Base-by-base conservation (phyloP, 495 filamentous ascomycete genomes). In the Lepraria neglecta region DNA sequence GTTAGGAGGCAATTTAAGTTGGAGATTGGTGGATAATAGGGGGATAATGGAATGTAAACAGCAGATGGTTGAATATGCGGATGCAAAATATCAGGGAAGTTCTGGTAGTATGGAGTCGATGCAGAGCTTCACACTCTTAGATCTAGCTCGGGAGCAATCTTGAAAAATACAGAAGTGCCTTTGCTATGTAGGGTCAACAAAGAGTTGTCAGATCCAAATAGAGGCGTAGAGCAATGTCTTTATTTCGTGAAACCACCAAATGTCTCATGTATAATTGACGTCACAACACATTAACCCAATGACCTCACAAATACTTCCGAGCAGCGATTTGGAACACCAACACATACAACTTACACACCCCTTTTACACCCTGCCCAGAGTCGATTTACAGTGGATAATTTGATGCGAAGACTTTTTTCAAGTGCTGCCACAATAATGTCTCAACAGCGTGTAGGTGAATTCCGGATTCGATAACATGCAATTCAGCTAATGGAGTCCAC, bases 371-470 rank as follows among this genome's bases (percentile, higher is more conserved):
- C 15, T 30, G 6, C 1, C 24, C 19, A 53, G 3, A 4, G 17
- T 21, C n/a, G 19, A 53, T 10, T 31, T 33, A 35, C 27, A 19
- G 30, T 10, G 42, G 51, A 14, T 10, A 38, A 7, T 11, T 33
- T 61, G 14, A 46, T 55, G 50, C 50, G n/a, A 55, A 61, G 50
- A 33, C 19, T 56, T 24, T 48, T 56, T 14, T 61, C 59, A 46
- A 38, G 17, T 24, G 35, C 58, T n/a, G 35, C 24, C 3, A 3
- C 24, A 15, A 46, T 28, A 12, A 64, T 64, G 61, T 64, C 61
- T 64, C 61, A 64, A 46, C 61, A 64, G 45, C 55, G 61, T 35
- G 61, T 64, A 54, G 12, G 56, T 30, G 19, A 43, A 5, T 6
- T 30, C 5, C 30, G 33, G 9, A 21, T 43, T 15, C 17, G 4